Base-by-base conservation (phyloP, 148 eudicot species). In the Gaultheria prostrata region DNA sequence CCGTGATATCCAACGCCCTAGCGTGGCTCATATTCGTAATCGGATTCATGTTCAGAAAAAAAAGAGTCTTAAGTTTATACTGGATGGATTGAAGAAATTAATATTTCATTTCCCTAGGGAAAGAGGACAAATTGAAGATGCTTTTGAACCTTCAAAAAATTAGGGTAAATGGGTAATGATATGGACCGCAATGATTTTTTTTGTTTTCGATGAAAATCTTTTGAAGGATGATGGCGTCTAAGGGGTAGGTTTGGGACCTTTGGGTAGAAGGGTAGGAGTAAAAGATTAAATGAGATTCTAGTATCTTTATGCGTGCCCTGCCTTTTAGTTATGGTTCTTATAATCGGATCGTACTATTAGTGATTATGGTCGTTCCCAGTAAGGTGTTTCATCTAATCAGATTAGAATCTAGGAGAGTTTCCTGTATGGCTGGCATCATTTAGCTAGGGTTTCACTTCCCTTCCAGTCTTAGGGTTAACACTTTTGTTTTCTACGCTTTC, bases 401-500 rank as follows among this genome's bases (percentile, higher is more conserved):
- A 49, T 4, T 48, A n/a, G 43, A 51, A 77, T 77, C 63, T 30
- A 14, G 80, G 53, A 14, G 63, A 24, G 70, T 57, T 78, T 39
- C 51, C 28, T 35, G 6, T 11, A 9, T 57, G 32, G 71, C 71
- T 79, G 35, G 11, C 71, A 59, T 48, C 49, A 35, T 13, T 45
- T 32, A 50, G 63, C 30, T 79, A n/a, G 70, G 39, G 15, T 46
- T 57, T 79, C 32, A 20, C 71, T 79, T 57, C 57, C 51, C 20
- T 61, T 59, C 11, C 15, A 79, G 26, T 5, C 30, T 57, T 12
- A 39, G 39, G 70, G 46, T 63, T 59, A 21, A 4, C 3, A 1
- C 14, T 79, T n/a, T 79, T 6, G n/a, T 33, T 79, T 79, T 79
- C 24, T 79, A 1, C 17, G 8, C 73, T 12, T 51, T 51, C 80